Percentiles rank a stretch among this genome's conserved stretches.
Conservation (phyloP, 2,329 filamentous ascomycete genomes). For the Neopestalotiopsis sp. region DNA sequence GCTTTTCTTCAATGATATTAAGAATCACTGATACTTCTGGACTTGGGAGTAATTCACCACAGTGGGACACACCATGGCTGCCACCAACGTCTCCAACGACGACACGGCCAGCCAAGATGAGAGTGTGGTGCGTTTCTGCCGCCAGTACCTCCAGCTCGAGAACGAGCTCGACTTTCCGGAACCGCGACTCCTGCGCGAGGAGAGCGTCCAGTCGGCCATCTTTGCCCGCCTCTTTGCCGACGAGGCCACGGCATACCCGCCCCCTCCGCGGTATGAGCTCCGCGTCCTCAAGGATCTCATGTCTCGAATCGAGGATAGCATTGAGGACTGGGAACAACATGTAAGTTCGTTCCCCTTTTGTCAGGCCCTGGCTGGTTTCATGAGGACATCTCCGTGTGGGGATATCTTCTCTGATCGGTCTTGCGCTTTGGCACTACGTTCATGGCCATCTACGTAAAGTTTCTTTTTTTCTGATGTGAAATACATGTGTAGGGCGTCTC, state of each 20-base stretch:
- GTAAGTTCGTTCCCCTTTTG: conserved; percentile 58
- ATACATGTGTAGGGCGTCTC: conserved; percentile 71
- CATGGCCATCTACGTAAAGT: no score
- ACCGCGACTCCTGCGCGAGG: conserved; percentile 59
- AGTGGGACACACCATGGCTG: background rate
- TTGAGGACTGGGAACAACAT: conserved; percentile 84
- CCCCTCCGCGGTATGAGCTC: conserved; percentile 72
- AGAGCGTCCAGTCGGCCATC: conserved; percentile 68
- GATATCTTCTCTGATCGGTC: no score
- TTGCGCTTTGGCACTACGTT: no score
- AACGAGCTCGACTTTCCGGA: conserved; percentile 68
- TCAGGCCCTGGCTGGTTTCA: no score
- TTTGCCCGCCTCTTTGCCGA: conserved; percentile 71
- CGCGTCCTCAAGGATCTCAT: conserved; percentile 77
- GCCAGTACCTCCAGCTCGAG: conserved; percentile 82
- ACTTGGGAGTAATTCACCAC: background rate
- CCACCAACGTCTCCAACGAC: background rate
- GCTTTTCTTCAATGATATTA: no score
- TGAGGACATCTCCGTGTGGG: no score
- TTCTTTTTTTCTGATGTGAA: no score
- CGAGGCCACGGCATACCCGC: conserved; percentile 57
- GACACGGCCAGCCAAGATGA: conserved; percentile 44
- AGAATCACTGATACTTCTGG: no score
- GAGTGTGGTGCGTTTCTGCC: conserved; percentile 59
- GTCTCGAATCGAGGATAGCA: conserved; percentile 71